A percentile compares a stretch with the other conserved stretches of the same genome.
These are phyloP conservation scores for Setaria italica DNA, from an alignment of 202 grass and related monocot species.

Conservation along the genomic window DNA sequence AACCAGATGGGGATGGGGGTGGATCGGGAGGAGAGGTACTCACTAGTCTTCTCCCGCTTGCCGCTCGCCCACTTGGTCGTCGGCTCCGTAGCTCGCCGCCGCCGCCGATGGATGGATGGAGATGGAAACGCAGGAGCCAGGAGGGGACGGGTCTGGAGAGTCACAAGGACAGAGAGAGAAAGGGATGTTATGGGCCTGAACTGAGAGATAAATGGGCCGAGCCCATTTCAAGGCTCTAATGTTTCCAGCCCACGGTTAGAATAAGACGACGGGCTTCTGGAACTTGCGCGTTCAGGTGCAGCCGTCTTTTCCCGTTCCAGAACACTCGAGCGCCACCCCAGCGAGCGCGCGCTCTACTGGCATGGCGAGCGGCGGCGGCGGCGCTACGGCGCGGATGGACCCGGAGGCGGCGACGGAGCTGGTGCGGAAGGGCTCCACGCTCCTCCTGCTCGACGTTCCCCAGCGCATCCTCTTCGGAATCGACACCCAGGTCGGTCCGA, in stretches of 20 bases:
- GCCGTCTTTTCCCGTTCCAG: not conserved
- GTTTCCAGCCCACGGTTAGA: not conserved
- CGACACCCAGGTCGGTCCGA: conserved; percentile 70
- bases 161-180: not conserved
- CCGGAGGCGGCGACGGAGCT: conserved; percentile 66
- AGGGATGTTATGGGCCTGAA: not conserved
- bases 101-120: conserved; percentile 3
- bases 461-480: conserved; percentile 73
- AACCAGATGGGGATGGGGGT: not conserved
- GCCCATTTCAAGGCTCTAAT: not conserved
- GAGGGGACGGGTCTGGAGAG: not conserved
- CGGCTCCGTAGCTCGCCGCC: conserved; percentile 7
- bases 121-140: not conserved
- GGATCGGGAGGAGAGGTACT: not conserved
- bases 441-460: conserved; percentile 89
- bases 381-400: conserved; percentile 56
- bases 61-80: conserved; percentile 55
- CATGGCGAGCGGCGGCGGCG: conserved; percentile 27
- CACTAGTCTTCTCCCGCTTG: conserved; percentile 68
- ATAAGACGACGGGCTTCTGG: not conserved
- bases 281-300: not conserved
- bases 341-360: not conserved
- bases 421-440: conserved; percentile 70
- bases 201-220: not conserved
- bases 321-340: conserved; percentile 3